phyloP scores from a whole-genome alignment of 2,329 filamentous ascomycete genomes.

The Ceratocystis alfenasii region DNA sequence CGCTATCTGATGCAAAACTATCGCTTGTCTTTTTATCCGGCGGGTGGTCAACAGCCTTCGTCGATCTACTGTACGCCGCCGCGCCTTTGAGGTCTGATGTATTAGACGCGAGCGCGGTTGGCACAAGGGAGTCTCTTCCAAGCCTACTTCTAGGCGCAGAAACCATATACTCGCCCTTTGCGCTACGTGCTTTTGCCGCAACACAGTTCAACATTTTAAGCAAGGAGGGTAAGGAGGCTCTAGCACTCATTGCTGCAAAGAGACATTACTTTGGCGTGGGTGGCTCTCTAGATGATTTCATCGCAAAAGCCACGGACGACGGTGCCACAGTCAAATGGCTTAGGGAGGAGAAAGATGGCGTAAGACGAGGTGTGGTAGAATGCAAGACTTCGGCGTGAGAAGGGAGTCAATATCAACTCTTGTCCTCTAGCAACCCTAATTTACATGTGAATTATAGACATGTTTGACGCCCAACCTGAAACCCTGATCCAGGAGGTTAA shows the following conservation, averaged over 20 bases:
- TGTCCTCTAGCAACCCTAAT: not conserved
- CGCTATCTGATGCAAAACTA: slow-evolving; percentile 41
- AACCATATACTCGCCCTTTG: slow-evolving; percentile 70
- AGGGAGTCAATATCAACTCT: not conserved
- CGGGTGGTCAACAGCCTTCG: slow-evolving; percentile 57
- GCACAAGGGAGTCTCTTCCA: slow-evolving; percentile 21
- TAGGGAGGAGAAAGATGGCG: slow-evolving; percentile 48
- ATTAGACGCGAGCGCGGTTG: not conserved
- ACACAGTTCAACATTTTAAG: slow-evolving; percentile 50
- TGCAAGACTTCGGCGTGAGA: slow-evolving; percentile 29
- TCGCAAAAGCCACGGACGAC: slow-evolving; percentile 38
- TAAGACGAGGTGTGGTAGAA: slow-evolving; percentile 48
- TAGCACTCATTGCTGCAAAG: slow-evolving; percentile 62
- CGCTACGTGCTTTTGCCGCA: slow-evolving; percentile 55
- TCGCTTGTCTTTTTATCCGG: slow-evolving; percentile 58
- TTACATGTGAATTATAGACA: not conserved
- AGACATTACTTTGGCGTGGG: slow-evolving; percentile 75
- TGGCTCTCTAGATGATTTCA: slow-evolving; percentile 66
- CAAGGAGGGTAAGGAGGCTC: slow-evolving; percentile 33
- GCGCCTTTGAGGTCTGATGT: slow-evolving; percentile 10
- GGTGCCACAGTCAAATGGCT: slow-evolving; percentile 41
- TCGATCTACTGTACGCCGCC: slow-evolving; percentile 41
- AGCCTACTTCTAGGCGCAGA: slow-evolving; percentile 60
- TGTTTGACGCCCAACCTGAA: not conserved
- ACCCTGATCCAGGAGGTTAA: not conserved